Conservation (phyloP, 2,329 filamentous ascomycete species). For the Sclerotinia subarctica region DNA sequence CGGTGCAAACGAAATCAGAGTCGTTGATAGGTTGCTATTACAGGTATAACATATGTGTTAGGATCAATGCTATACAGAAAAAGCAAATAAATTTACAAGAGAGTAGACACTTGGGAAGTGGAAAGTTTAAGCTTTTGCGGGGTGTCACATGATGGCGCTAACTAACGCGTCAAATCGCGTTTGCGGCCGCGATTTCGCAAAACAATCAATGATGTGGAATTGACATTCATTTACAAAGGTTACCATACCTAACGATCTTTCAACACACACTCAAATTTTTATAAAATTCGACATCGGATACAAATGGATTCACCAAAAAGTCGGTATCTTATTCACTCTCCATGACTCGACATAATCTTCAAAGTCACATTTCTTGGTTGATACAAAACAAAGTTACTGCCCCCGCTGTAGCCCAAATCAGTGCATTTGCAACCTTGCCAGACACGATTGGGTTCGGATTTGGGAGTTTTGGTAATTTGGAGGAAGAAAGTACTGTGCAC, state of each 20-base stretch:
- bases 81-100: not conserved
- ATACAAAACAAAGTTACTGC: conserved; percentile 34
- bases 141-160: conserved; percentile 12
- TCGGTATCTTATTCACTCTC: conserved; percentile 28
- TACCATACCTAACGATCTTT: not conserved
- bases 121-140: conserved; percentile 4
- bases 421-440: conserved; percentile 11
- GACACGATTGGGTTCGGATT: conserved; percentile 17
- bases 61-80: not conserved
- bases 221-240: not conserved
- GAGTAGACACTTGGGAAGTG: not conserved
- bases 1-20: not conserved
- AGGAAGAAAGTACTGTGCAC: conserved; percentile 22
- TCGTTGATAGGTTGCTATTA: not conserved
- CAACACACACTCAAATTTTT: not conserved
- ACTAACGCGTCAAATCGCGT: conserved; percentile 8
- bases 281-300: conserved; percentile 14
- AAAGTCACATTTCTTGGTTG: conserved; percentile 39
- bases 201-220: not conserved
- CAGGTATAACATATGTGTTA: not conserved
- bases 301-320: conserved; percentile 30
- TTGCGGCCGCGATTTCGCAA: not conserved
- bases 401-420: conserved; percentile 25
- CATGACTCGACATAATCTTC: conserved; percentile 41
- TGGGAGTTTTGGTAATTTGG: conserved; percentile 17